Base-by-base conservation (phyloP, 371 early-diverging fungal genomes). In the Haplosporangium sp. region DNA sequence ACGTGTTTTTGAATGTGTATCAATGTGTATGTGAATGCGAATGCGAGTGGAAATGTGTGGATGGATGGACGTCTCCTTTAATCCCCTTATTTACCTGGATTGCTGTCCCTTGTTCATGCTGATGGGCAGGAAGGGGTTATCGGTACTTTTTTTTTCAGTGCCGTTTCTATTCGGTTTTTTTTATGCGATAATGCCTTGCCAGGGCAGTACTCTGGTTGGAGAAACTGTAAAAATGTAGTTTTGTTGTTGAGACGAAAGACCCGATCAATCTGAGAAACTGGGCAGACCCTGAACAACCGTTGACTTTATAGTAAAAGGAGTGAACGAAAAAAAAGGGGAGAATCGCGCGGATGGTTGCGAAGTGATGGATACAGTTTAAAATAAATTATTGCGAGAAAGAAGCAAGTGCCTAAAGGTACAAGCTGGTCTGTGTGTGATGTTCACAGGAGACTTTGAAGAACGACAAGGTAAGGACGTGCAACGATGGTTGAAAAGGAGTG, bases 51-150 rank as follows among this genome's bases (percentile, higher is more conserved):
- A 29, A 4, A 29, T 29, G 29, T 29, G 29, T 29, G 29, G 29
- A 29, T 29, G 29, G 29, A 29, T 29, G 29, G 29, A 29, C 29
- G 29, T 29, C 29, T 29, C 29, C 29, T 29, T 29, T 29, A 29
- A 29, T 29, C 29, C 29, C 29, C 29, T 29, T 29, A 29, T 29
- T 29, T 59, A 67, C 66, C 66, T 65, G 58, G 60, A 59, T 46
- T 58, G n/a, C 2, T 59, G 60, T 11, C 67, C 60, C 55, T 59
- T 67, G 51, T 59, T 53, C 67, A 67, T 64, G 6, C 11, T 67
- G 59, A 53, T 11, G 46, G 21, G 41, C 11, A 45, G 45, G 45
- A 18, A 21, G 20, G 20, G 50, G 16, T 50, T 9, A 18, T 20
- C 20, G 18, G 1, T 16, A 18, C 10, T 5, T 18, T 10, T 13